Percentiles rank a stretch among this genome's conserved stretches.
Conservation (phyloP, 768 basidiomycete species). For the Inosperma sp. region DNA sequence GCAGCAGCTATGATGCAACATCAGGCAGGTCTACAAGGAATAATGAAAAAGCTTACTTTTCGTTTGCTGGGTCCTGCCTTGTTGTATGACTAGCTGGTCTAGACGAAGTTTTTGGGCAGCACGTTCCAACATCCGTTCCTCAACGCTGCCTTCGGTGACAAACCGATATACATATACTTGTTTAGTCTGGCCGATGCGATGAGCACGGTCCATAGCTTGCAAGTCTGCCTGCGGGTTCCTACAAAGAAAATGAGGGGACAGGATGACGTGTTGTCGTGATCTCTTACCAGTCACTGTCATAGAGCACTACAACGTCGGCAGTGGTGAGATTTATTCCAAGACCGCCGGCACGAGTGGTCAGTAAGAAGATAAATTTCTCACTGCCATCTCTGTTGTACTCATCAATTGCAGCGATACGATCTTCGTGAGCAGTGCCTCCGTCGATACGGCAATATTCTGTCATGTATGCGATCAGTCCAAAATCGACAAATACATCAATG, state of each 20-base stretch:
- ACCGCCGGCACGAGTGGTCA: conserved; percentile 96
- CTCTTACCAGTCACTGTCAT: conserved; percentile 85
- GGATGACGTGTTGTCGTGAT: conserved; percentile 22
- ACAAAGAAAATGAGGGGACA: conserved; percentile 30
- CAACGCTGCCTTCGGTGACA: conserved; percentile 88
- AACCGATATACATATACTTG: conserved; percentile 83
- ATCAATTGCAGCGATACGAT: conserved; percentile 92
- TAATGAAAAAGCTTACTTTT: background rate
- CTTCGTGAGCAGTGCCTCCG: conserved; percentile 93
- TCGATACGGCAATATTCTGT: conserved; percentile 97
- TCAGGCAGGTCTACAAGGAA: background rate
- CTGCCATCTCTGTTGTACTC: conserved; percentile 94
- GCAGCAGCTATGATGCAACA: conserved; percentile 61
- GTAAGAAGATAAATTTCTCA: conserved; percentile 94
- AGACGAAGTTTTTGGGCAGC: conserved; percentile 11
- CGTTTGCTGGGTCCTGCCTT: conserved; percentile 9
- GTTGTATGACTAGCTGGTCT: conserved; percentile 10
- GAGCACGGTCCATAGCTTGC: conserved; percentile 96
- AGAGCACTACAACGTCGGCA: conserved; percentile 92
- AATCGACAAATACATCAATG: background rate
- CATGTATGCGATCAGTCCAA: background rate
- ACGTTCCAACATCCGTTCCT: conserved; percentile 10
- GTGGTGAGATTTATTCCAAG: conserved; percentile 94
- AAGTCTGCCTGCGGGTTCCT: conserved; percentile 96
- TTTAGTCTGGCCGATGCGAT: conserved; percentile 11